Percentiles rank a stretch among this genome's conserved stretches.
Conservation (phyloP, 441 rosid species). For the Hura crepitans region DNA sequence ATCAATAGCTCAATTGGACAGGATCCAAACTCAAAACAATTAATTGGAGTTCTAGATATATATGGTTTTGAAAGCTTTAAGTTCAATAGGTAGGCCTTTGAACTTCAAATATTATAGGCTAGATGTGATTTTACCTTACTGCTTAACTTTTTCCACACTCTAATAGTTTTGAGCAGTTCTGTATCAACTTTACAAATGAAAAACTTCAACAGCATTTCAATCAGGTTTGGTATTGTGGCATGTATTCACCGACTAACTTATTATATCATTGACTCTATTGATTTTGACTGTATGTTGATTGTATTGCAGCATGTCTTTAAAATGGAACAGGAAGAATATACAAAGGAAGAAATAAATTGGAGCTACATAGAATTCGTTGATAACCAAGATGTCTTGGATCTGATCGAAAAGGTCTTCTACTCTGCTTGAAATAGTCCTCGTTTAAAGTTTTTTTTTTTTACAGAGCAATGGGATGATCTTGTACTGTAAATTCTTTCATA, state of each 20-base stretch:
- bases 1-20: conserved; percentile 94
- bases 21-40: conserved; percentile 88
- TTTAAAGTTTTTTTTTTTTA: conserved; percentile 3
- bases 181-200: conserved; percentile 99
- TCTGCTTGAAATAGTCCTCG: background rate
- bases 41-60: conserved; percentile 97
- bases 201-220: conserved; percentile 99
- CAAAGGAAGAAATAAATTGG: conserved; percentile 99
- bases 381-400: conserved; percentile 97
- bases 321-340: conserved; percentile 99
- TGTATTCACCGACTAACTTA: conserved; percentile 1
- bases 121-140: background rate
- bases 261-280: conserved; percentile 15
- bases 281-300: conserved; percentile 23
- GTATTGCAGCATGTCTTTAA: conserved; percentile 92
- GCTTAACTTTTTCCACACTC: conserved; percentile 22
- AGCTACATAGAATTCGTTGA: conserved; percentile 99
- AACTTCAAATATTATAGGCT: conserved; percentile 12
- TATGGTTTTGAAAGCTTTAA: conserved; percentile 99
- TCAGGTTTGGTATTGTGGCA: conserved; percentile 50
- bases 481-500: conserved; percentile 5
- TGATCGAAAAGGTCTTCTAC: conserved; percentile 80
- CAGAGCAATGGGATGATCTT: background rate
- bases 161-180: conserved; percentile 96
- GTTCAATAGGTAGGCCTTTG: conserved; percentile 65